A percentile compares a stretch with the other conserved stretches of the same genome.
Evolutionary conservation across 495 filamentous ascomycete genomes (phyloP).

Genomic region (Xylaria palmicola): DNA sequence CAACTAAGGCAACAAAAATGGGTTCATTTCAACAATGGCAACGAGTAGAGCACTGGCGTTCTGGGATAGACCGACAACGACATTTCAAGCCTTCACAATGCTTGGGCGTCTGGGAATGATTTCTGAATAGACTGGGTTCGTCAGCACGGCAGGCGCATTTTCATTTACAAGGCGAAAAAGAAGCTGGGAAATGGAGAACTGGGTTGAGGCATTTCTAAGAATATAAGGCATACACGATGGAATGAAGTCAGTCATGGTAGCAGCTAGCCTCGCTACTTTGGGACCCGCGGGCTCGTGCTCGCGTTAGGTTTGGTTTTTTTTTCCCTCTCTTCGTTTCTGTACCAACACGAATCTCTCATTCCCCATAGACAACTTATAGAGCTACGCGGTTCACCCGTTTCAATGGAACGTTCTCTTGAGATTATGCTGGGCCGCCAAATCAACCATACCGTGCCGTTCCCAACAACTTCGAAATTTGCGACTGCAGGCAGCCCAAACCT

Average conservation of each 20-base stretch:
- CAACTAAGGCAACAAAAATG: neutral
- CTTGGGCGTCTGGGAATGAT: neutral
- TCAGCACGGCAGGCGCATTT: neutral
- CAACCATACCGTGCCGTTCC: too few species aligned
- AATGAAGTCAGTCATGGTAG: slow-evolving; percentile 1
- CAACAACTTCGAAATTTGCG: too few species aligned
- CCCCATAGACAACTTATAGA: slow-evolving; percentile 12
- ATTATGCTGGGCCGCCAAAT: neutral
- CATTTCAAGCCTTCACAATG: neutral
- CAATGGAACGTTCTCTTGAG: neutral
- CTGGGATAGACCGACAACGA: neutral
- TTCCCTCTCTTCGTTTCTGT: slow-evolving; percentile 9
- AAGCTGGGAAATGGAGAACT: neutral
- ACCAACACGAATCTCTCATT: slow-evolving; percentile 6
- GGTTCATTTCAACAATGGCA: neutral
- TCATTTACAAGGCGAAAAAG: neutral
- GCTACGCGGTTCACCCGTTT: neutral
- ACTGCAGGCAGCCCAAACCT: neutral
- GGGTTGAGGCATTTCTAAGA: neutral
- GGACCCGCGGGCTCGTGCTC: neutral
- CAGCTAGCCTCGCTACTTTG: neutral
- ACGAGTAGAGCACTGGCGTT: slow-evolving; percentile 3
- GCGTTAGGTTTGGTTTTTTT: neutral
- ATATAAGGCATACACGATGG: slow-evolving; percentile 1
- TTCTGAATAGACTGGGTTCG: slow-evolving; percentile 6